A percentile compares a stretch with the other conserved stretches of the same genome.
phyloP scores from a whole-genome alignment of 1,284 basidiomycete species.

The Ceratobasidium sp. region DNA sequence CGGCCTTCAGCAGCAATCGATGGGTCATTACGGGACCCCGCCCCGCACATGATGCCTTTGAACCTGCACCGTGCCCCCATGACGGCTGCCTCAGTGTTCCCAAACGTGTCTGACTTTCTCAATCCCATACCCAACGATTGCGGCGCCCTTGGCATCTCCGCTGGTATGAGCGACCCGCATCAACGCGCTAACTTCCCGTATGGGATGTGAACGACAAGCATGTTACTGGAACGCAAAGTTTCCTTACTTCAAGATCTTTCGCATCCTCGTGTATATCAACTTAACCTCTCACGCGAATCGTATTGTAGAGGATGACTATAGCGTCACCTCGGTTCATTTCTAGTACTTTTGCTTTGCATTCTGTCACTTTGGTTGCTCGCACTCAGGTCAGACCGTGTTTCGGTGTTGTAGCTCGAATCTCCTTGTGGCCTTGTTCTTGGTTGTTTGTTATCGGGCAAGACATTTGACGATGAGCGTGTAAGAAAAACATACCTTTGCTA shows the following conservation, averaged over 20 bases:
- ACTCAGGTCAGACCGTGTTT: slow-evolving; percentile 30
- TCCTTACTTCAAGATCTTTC: not conserved
- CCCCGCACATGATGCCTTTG: slow-evolving; percentile 25
- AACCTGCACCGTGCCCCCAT: slow-evolving; percentile 63
- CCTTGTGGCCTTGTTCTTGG: slow-evolving; percentile 33
- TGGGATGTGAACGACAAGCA: slow-evolving; percentile 76
- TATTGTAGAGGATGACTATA: slow-evolving; percentile 21
- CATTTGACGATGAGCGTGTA: slow-evolving; percentile 28
- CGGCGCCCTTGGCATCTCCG: slow-evolving; percentile 59
- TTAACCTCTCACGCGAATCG: not conserved
- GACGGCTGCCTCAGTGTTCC: slow-evolving; percentile 74
- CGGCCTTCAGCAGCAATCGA: slow-evolving; percentile 59
- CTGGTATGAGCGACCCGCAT: slow-evolving; percentile 73
- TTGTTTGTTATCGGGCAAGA: slow-evolving; percentile 30
- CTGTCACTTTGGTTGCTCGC: slow-evolving; percentile 18
- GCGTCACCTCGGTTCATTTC: slow-evolving; percentile 32
- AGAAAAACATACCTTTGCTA: not conserved
- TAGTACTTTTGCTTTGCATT: slow-evolving; percentile 29
- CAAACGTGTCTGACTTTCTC: slow-evolving; percentile 71
- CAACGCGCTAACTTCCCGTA: slow-evolving; percentile 76
- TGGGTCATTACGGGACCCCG: slow-evolving; percentile 26
- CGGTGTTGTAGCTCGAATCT: slow-evolving; percentile 40
- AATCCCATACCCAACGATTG: slow-evolving; percentile 64
- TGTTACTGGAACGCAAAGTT: not conserved
- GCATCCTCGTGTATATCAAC: slow-evolving; percentile 25